Percentiles rank a stretch among this genome's conserved stretches.
Evolutionary conservation across 2,329 filamentous ascomycete species (phyloP).

Genomic region (Colletotrichum truncatum): DNA sequence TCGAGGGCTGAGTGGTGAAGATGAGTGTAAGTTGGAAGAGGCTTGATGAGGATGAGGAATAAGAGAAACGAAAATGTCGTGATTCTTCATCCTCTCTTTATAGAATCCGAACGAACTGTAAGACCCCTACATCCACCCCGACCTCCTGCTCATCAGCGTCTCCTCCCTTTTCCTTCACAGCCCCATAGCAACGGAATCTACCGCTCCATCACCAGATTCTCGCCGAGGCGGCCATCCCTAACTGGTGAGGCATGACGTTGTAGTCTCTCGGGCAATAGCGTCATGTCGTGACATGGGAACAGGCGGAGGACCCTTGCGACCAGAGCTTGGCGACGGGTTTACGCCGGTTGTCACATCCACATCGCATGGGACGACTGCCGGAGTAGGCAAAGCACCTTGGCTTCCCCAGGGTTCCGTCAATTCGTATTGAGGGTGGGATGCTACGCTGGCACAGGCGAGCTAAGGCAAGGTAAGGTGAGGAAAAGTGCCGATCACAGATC

Average conservation of each 20-base stretch:
- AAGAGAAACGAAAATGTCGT: neutral
- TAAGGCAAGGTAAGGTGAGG: neutral
- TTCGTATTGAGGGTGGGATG: constrained; percentile 24
- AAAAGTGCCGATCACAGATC: constrained; percentile 24
- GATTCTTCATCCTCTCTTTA: constrained; percentile 7
- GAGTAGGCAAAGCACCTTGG: neutral
- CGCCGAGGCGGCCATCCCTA: neutral
- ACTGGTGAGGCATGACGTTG: constrained; percentile 58
- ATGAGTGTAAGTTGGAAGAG: neutral
- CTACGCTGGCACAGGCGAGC: neutral
- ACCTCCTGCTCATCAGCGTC: neutral
- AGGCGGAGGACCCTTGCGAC: constrained; percentile 4
- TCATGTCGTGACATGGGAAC: constrained; percentile 22
- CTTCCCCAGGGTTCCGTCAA: constrained; percentile 6
- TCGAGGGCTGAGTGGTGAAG: neutral
- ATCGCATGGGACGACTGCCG: constrained; percentile 22
- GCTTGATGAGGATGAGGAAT: constrained; percentile 12
- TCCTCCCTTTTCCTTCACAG: neutral
- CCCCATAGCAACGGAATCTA: neutral
- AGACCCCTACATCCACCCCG: constrained; percentile 5
- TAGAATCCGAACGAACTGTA: neutral
- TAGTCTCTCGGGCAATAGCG: constrained; percentile 69
- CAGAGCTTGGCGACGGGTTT: constrained; percentile 14
- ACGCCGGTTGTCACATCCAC: constrained; percentile 26
- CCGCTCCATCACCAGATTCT: constrained; percentile 19